Evolutionary conservation across 2,329 filamentous ascomycete genomes (phyloP).

Genomic region (Claviceps humidiphila): DNA sequence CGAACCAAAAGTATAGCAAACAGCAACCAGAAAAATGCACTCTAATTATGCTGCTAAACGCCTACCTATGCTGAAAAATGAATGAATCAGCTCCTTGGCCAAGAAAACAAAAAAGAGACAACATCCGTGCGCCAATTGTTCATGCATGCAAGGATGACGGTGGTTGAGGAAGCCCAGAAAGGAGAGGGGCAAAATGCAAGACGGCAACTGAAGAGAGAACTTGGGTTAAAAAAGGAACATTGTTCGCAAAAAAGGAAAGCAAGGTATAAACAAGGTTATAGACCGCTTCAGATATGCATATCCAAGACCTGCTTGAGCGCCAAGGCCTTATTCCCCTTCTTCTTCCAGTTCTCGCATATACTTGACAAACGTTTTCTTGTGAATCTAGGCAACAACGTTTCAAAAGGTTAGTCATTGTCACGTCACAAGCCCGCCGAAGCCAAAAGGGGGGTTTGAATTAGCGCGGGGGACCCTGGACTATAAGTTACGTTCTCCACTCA

Average conservation of each 20-base stretch:
- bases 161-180: too few species aligned
- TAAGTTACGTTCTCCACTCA: conserved; percentile 28
- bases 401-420: neutral
- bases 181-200: too few species aligned
- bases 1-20: too few species aligned
- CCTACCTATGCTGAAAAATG: too few species aligned
- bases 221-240: neutral
- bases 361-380: conserved; percentile 95
- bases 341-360: conserved; percentile 78
- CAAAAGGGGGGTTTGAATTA: too few species aligned
- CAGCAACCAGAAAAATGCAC: too few species aligned
- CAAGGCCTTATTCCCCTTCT: conserved; percentile 12
- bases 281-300: neutral
- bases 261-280: neutral
- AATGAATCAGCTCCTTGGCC: neutral
- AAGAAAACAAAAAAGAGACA: neutral
- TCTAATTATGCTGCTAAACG: too few species aligned
- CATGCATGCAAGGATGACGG: neutral
- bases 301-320: too few species aligned
- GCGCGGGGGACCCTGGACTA: too few species aligned
- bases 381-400: conserved; percentile 38
- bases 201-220: too few species aligned
- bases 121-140: neutral
- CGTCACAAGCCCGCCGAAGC: too few species aligned
- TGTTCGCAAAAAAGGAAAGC: neutral